Base-by-base conservation (phyloP, 306 rosid species). In the Castanopsis chinensis region DNA sequence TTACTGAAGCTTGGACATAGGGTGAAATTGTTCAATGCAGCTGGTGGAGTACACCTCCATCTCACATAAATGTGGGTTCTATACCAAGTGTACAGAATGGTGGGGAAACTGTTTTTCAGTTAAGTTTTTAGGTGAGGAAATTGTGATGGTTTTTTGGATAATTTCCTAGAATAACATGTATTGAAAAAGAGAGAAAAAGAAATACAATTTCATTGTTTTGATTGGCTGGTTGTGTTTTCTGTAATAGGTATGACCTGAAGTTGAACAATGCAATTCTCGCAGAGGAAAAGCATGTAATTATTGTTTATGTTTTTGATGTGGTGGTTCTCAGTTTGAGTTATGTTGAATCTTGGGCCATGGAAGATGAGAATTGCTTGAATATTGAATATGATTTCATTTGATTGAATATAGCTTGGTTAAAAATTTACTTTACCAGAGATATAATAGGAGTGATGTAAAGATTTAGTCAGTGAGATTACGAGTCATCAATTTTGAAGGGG, bases 221-320 rank as follows among this genome's bases (percentile, higher is more conserved):
- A 14, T 53, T 51, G 61, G 59, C n/a, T 69, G 30, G 28, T 82
- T 11, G 15, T 63, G 69, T 28, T 63, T 63, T 28, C 69, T 57
- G 49, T 67, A 45, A 27, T 93, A 94, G 97, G 58, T 94, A 90
- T 35, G 97, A 80, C 32, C 49, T 92, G 82, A 88, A 90, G 89
- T 77, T 81, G 82, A 92, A 95, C 91, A 59, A 92, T 83, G 97
- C 97, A 19, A 91, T 91, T 82, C 93, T 92, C 74, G 96, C 99
- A 0, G 98, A 95, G 87, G 99, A 92, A 30, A 95, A 92, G 82
- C 98, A 95, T 86, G 83, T 91, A 69, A 25, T 61, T 14, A 18
- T 45, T 10, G 19, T 51, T 45, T 6, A 25, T 70, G 73, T 69
- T n/a, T 8, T 59, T 13, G 23, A 59, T 19, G 23, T 59, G 65